Evolutionary conservation across 1,139 yeast genomes (phyloP).

Genomic region (Zhuliangozyma blackwelliae): DNA sequence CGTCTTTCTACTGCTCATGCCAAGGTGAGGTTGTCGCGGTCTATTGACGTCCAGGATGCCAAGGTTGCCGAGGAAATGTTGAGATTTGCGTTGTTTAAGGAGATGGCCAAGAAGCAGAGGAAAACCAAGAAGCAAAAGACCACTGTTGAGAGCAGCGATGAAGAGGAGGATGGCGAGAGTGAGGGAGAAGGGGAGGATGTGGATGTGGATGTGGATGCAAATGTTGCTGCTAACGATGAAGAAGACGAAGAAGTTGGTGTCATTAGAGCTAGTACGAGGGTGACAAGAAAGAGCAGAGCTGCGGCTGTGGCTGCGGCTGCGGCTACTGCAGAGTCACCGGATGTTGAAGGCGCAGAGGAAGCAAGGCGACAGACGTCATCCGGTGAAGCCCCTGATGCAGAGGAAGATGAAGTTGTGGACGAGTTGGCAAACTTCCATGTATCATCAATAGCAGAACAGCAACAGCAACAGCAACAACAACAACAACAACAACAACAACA

Average conservation of each 20-base stretch:
- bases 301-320: constrained; percentile 11
- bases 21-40: constrained; percentile 76
- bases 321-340: constrained; percentile 9
- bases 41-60: constrained; percentile 77
- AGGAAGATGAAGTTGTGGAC: constrained; percentile 20
- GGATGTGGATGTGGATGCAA: constrained; percentile 16
- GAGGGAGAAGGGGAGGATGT: constrained; percentile 22
- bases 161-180: constrained; percentile 17
- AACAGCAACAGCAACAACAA: constrained; percentile 4
- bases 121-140: constrained; percentile 29
- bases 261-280: constrained; percentile 16
- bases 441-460: constrained; percentile 2
- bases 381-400: constrained; percentile 11
- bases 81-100: constrained; percentile 83
- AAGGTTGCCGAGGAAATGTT: constrained; percentile 80
- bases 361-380: not conserved
- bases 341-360: not conserved
- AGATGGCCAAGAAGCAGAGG: constrained; percentile 43
- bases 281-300: constrained; percentile 18
- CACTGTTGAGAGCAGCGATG: constrained; percentile 16
- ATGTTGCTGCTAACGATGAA: constrained; percentile 18
- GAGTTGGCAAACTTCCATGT: constrained; percentile 22
- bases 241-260: constrained; percentile 15
- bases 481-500: constrained; percentile 10
- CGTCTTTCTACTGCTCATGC: constrained; percentile 98